Evolutionary conservation across 176 grass and related monocot species (phyloP).

Genomic region (Carex pumila): DNA sequence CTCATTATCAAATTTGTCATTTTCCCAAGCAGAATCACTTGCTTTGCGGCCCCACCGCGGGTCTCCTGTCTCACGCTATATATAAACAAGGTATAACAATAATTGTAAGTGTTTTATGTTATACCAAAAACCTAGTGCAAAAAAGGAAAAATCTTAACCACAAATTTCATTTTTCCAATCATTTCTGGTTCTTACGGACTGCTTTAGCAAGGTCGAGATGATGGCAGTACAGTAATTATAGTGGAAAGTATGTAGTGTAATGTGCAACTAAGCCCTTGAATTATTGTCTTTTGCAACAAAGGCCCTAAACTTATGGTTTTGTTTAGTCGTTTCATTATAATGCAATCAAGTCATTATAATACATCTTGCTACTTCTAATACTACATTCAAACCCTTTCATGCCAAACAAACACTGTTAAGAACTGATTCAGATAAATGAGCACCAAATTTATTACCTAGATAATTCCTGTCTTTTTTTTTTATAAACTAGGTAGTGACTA

Average conservation of each 20-base stretch:
- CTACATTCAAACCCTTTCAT: background rate
- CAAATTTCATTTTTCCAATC: background rate
- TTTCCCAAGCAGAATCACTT: slow-evolving; percentile 10
- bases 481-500: too few relatives aligned
- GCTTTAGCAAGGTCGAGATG: background rate
- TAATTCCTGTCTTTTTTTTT: background rate
- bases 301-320: background rate
- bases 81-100: background rate
- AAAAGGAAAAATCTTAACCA: background rate
- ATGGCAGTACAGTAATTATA: background rate
- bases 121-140: background rate
- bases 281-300: background rate
- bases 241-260: background rate
- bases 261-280: background rate
- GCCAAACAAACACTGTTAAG: background rate
- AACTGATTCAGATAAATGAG: background rate
- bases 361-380: background rate
- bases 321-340: background rate
- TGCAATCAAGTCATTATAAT: background rate
- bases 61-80: slow-evolving; percentile 3
- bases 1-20: slow-evolving; percentile 11
- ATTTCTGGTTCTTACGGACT: background rate
- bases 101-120: background rate
- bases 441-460: background rate
- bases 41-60: slow-evolving; percentile 1